Percentiles rank a stretch among this genome's conserved stretches.
Conservation (phyloP, 108 stramenopile genomes). For the Schizochytrium sp. region DNA sequence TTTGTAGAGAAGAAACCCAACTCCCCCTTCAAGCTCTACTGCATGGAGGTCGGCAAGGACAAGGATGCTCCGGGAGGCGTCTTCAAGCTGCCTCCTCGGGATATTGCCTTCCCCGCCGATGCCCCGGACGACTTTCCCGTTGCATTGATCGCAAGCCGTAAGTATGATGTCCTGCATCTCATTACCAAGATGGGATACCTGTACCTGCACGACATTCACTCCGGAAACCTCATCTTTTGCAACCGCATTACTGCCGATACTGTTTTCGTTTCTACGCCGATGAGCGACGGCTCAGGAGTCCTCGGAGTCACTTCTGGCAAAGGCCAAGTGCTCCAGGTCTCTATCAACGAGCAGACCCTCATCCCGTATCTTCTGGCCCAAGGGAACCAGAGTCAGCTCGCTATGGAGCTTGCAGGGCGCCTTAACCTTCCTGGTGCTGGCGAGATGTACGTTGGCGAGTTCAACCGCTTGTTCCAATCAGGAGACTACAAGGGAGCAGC, state of each 20-base stretch:
- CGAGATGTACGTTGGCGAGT: slow-evolving; percentile 91
- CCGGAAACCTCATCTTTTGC: slow-evolving; percentile 94
- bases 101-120: slow-evolving; percentile 93
- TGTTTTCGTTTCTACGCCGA: slow-evolving; percentile 90
- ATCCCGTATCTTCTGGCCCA: slow-evolving; percentile 95
- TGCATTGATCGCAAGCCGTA: slow-evolving; percentile 84
- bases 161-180: slow-evolving; percentile 94
- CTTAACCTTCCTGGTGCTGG: slow-evolving; percentile 97
- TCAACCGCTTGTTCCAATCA: slow-evolving; percentile 88
- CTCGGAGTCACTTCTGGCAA: slow-evolving; percentile 62
- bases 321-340: slow-evolving; percentile 91
- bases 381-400: slow-evolving; percentile 91
- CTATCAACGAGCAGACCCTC: slow-evolving; percentile 88
- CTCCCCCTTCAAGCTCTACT: slow-evolving; percentile 85
- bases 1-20: slow-evolving; percentile 97
- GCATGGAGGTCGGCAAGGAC: slow-evolving; percentile 99
- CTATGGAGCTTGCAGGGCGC: slow-evolving; percentile 91
- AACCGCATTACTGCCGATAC: slow-evolving; percentile 94
- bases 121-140: slow-evolving; percentile 97
- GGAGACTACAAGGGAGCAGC: slow-evolving; percentile 94
- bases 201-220: slow-evolving; percentile 96
- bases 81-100: slow-evolving; percentile 85
- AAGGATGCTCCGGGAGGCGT: slow-evolving; percentile 89
- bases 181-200: slow-evolving; percentile 97
- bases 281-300: slow-evolving; percentile 69